Percentiles rank a stretch among this genome's conserved stretches.
Evolutionary conservation across 2,329 filamentous ascomycete genomes (phyloP).

Genomic region (Pyricularia grisea): DNA sequence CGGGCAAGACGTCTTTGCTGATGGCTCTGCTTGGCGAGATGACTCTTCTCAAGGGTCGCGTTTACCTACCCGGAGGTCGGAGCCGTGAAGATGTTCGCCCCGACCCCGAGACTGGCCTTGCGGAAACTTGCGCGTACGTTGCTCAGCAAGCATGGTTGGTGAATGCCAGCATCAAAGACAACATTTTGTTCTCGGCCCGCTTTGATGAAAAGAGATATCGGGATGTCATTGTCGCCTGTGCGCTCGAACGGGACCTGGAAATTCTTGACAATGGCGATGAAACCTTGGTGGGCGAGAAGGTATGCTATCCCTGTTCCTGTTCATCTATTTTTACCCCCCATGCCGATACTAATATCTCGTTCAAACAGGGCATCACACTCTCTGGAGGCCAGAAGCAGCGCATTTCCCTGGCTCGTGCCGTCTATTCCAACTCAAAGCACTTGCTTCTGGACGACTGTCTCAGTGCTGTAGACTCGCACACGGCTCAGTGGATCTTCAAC

Average conservation of each 20-base stretch:
- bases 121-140: slow-evolving; percentile 91
- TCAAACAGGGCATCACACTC: slow-evolving; percentile 64
- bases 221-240: slow-evolving; percentile 83
- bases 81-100: slow-evolving; percentile 77
- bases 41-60: slow-evolving; percentile 70
- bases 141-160: slow-evolving; percentile 96
- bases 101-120: slow-evolving; percentile 76
- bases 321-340: neutral
- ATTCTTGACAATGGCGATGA: slow-evolving; percentile 90
- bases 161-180: slow-evolving; percentile 91
- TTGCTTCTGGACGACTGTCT: slow-evolving; percentile 90
- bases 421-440: slow-evolving; percentile 93
- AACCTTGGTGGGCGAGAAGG: slow-evolving; percentile 88
- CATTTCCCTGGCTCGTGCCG: slow-evolving; percentile 88
- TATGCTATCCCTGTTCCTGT: neutral
- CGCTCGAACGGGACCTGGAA: slow-evolving; percentile 80
- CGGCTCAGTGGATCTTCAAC: slow-evolving; percentile 95
- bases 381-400: slow-evolving; percentile 97
- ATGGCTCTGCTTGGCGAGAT: slow-evolving; percentile 97
- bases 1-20: slow-evolving; percentile 88
- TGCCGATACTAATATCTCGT: neutral
- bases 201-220: slow-evolving; percentile 77
- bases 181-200: slow-evolving; percentile 81
- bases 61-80: slow-evolving; percentile 76
- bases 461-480: slow-evolving; percentile 94